Conservation (phyloP, 2,329 filamentous ascomycete genomes). For the Eutypella sp. region DNA sequence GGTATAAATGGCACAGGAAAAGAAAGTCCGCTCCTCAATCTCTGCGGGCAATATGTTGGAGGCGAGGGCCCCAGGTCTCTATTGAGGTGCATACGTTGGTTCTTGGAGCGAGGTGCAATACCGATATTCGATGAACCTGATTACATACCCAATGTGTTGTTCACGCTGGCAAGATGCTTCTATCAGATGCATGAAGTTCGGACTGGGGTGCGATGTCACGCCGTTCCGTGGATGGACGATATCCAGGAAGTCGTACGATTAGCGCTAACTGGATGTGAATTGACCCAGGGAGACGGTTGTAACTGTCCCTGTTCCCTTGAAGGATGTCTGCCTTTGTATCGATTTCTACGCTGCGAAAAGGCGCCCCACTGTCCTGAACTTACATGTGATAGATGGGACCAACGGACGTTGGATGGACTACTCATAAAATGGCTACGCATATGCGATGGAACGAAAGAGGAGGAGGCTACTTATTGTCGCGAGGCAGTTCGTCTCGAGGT, state of each 20-base stretch:
- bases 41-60: no score
- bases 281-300: neutral
- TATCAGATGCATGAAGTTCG: neutral
- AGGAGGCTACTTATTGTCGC: neutral
- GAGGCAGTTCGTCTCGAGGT: neutral
- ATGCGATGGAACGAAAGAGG: neutral
- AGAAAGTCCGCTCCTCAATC: no score
- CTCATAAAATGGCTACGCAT: neutral
- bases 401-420: neutral
- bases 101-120: neutral
- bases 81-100: neutral
- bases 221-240: neutral
- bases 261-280: neutral
- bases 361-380: neutral
- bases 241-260: neutral
- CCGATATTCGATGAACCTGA: neutral
- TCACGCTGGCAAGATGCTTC: neutral
- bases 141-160: neutral
- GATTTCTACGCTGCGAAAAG: neutral
- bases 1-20: no score
- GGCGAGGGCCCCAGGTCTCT: no score
- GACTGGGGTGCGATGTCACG: neutral
- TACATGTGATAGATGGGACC: neutral
- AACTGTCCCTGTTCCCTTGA: neutral
- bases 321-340: neutral